phyloP scores from a whole-genome alignment of 805 yeast genomes.

The Candida mattraensis region DNA sequence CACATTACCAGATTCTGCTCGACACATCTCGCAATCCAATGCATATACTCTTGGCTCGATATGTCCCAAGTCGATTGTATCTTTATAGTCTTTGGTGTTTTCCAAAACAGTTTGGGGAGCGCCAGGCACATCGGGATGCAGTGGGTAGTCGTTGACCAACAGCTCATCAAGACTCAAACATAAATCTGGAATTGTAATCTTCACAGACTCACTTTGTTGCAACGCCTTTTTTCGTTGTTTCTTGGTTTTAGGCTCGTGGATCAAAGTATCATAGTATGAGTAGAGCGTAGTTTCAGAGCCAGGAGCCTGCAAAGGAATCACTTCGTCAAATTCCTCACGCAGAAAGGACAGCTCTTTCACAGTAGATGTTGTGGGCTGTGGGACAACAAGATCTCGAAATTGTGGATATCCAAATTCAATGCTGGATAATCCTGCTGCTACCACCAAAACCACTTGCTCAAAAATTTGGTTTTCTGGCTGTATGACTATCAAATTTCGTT shows the following conservation, averaged over 20 bases:
- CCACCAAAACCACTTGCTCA: conserved; percentile 56
- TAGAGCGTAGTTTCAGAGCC: conserved; percentile 59
- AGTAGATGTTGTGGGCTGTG: conserved; percentile 15
- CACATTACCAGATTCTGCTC: conserved; percentile 58
- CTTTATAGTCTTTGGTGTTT: conserved; percentile 47
- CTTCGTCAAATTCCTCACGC: conserved; percentile 38
- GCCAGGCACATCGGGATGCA: conserved; percentile 44
- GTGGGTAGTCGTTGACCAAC: conserved; percentile 48
- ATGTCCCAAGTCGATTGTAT: conserved; percentile 53
- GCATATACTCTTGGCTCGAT: conserved; percentile 70
- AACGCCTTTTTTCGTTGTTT: conserved; percentile 48
- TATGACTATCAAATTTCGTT: too few relatives aligned
- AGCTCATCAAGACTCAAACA: conserved; percentile 51
- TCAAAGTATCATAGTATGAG: conserved; percentile 55
- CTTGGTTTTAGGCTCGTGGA: conserved; percentile 55
- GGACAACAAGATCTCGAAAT: conserved; percentile 12
- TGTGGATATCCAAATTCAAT: conserved; percentile 40
- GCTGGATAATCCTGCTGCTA: conserved; percentile 63
- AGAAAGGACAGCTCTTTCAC: conserved; percentile 36
- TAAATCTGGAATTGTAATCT: conserved; percentile 53
- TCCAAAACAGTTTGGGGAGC: conserved; percentile 20
- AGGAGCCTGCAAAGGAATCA: conserved; percentile 58
- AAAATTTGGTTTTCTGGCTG: too few relatives aligned
- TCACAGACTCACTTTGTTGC: conserved; percentile 34
- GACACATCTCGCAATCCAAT: conserved; percentile 93